A percentile compares a stretch with the other conserved stretches of the same genome.
phyloP scores from a whole-genome alignment of 2,329 filamentous ascomycete genomes.

The Berkeleyomyces rouxiae region DNA sequence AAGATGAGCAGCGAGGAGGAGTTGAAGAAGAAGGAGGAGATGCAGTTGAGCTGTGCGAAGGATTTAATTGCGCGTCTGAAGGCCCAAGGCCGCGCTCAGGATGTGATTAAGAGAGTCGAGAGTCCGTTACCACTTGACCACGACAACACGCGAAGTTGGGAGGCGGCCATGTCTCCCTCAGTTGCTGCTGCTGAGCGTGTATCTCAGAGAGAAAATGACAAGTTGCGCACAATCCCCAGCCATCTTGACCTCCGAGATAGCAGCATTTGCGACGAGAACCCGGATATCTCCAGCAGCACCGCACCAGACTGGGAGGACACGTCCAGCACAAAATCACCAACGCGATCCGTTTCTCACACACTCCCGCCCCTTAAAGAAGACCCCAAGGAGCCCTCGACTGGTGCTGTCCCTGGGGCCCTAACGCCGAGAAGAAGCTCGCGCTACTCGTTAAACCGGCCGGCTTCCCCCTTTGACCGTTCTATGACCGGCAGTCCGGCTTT shows the following conservation, averaged over 20 bases:
- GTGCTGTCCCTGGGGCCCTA: neutral
- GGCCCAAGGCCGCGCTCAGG: slow-evolving; percentile 2
- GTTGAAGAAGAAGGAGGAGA: slow-evolving; percentile 14
- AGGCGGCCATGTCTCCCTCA: slow-evolving; percentile 6
- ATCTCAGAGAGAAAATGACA: neutral
- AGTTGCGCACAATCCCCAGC: slow-evolving; percentile 7
- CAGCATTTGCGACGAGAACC: slow-evolving; percentile 1
- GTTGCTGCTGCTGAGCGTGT: neutral
- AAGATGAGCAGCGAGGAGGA: slow-evolving; percentile 12
- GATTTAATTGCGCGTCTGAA: slow-evolving; percentile 10
- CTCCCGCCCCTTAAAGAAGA: slow-evolving; percentile 2
- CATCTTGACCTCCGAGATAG: slow-evolving; percentile 1
- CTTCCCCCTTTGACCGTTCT: neutral
- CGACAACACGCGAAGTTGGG: slow-evolving; percentile 4
- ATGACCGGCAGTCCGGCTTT: neutral
- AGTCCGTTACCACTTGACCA: slow-evolving; percentile 6
- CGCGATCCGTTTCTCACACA: neutral
- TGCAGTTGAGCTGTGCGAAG: slow-evolving; percentile 9
- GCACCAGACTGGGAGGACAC: neutral
- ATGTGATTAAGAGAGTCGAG: slow-evolving; percentile 8
- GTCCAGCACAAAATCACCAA: neutral
- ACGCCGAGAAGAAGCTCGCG: neutral
- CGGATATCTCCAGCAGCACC: neutral
- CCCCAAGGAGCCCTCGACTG: neutral
- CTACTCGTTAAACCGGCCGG: neutral